These are phyloP conservation scores for Brettanomyces anomalus DNA, from an alignment of 805 yeast species.

Conservation along the genomic window DNA sequence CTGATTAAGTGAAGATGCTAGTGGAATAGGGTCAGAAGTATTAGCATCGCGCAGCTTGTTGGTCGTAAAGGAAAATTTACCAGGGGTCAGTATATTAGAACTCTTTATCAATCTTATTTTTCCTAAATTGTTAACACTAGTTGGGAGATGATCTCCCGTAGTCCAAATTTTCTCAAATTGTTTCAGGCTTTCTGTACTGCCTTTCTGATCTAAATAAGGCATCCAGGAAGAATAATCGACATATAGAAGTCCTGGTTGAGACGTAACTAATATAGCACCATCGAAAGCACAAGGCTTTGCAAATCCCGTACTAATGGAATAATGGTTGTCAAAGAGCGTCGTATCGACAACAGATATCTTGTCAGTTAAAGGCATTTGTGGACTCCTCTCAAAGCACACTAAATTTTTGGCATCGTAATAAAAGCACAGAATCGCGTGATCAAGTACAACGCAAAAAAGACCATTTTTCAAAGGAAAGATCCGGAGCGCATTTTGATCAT, in stretches of 20 bases:
- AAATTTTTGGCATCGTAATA: conserved; percentile 14
- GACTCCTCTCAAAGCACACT: conserved; percentile 16
- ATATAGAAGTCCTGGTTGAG: conserved; percentile 15
- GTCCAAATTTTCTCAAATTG: conserved; percentile 9
- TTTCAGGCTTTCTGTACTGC: conserved; percentile 12
- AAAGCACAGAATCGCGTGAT: conserved; percentile 14
- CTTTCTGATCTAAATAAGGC: conserved; percentile 7
- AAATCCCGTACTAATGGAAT: conserved; percentile 8
- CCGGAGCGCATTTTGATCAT: conserved; percentile 33
- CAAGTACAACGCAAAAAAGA: conserved; percentile 15
- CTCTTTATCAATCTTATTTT: no score
- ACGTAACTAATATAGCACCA: conserved; percentile 13
- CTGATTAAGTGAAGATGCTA: conserved; percentile 11
- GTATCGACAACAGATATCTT: conserved; percentile 8
- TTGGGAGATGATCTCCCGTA: conserved; percentile 12
- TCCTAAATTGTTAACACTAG: conserved; percentile 7
- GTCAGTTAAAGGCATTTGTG: conserved; percentile 4
- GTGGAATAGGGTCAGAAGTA: conserved; percentile 3
- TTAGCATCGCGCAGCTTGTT: background rate
- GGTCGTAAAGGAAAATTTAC: background rate
- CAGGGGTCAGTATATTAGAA: no score
- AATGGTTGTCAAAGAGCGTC: conserved; percentile 5
- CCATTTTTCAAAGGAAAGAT: conserved; percentile 19
- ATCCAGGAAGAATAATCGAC: conserved; percentile 24
- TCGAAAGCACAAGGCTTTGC: conserved; percentile 15